Conservation (phyloP, 768 basidiomycete species). For the Auricularia sp. region DNA sequence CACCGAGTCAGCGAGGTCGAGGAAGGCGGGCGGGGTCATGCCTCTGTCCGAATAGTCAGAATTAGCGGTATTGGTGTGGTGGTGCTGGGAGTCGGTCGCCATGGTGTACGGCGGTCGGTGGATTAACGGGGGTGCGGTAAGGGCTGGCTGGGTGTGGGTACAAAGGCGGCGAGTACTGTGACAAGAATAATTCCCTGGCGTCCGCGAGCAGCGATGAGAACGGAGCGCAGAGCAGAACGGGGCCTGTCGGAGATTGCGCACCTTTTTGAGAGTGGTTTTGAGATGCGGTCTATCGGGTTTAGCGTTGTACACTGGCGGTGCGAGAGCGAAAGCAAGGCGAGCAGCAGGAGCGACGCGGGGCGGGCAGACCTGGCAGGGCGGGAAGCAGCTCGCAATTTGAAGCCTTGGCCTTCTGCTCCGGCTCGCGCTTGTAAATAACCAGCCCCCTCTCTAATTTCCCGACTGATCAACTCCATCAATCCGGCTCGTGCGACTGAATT, state of each 20-base stretch:
- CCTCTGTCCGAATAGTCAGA: conserved; percentile 3
- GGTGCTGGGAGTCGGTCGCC: background rate
- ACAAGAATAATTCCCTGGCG: conserved; percentile 1
- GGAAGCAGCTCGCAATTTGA: background rate
- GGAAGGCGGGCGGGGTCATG: conserved; percentile 74
- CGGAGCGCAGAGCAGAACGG: background rate
- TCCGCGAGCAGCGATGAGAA: background rate
- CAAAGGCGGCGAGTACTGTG: background rate
- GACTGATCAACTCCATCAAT: background rate
- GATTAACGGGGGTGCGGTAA: background rate
- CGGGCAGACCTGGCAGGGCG: background rate
- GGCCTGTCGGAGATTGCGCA: background rate
- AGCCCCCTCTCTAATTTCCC: background rate
- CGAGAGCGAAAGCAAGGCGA: background rate
- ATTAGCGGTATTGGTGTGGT: conserved; percentile 1
- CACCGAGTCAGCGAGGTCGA: conserved; percentile 90
- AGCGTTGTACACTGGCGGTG: background rate
- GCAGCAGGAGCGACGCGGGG: background rate
- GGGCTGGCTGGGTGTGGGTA: background rate
- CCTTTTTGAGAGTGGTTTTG: background rate
- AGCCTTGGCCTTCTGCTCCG: background rate
- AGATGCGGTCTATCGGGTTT: background rate
- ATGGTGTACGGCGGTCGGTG: background rate
- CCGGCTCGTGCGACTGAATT: too few relatives aligned
- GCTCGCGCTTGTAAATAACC: background rate